Evolutionary conservation across 805 yeast species (phyloP).

Genomic region (Yarrowia hollandica): DNA sequence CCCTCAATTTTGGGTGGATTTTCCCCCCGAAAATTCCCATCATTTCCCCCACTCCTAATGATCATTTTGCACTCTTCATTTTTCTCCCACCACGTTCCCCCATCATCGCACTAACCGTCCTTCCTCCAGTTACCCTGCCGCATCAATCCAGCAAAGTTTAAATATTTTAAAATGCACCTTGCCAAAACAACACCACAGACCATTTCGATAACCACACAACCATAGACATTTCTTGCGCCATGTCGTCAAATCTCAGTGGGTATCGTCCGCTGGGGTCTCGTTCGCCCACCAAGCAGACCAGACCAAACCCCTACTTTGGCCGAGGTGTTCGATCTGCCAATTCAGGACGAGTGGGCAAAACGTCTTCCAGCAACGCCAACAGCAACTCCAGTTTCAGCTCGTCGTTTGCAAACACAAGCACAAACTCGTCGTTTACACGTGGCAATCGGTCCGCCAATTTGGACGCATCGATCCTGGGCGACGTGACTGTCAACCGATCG

Average conservation of each 20-base stretch:
- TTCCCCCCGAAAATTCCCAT: too few species aligned
- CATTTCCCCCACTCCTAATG: too few species aligned
- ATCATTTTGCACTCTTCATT: too few species aligned
- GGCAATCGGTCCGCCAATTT: background rate
- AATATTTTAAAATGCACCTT: conserved; percentile 9
- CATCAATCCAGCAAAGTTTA: background rate
- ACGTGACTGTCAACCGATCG: conserved; percentile 6
- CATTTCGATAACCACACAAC: background rate
- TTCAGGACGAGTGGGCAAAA: background rate
- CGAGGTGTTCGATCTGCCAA: conserved; percentile 1
- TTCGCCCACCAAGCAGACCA: conserved; percentile 3
- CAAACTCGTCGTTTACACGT: background rate
- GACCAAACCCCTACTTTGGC: background rate
- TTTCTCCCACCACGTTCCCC: background rate
- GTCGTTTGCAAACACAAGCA: background rate
- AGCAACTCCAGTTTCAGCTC: background rate
- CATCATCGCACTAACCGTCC: background rate
- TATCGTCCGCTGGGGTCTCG: conserved; percentile 18
- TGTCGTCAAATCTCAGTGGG: conserved; percentile 22
- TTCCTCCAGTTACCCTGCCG: conserved; percentile 4
- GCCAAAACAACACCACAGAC: background rate
- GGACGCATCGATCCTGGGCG: conserved; percentile 24
- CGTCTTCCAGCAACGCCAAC: background rate
- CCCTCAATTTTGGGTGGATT: too few species aligned
- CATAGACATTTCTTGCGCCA: background rate